These are phyloP conservation scores for Monilinia vaccinii-corymbosi DNA, from an alignment of 2,329 filamentous ascomycete species.

Conservation along the genomic window DNA sequence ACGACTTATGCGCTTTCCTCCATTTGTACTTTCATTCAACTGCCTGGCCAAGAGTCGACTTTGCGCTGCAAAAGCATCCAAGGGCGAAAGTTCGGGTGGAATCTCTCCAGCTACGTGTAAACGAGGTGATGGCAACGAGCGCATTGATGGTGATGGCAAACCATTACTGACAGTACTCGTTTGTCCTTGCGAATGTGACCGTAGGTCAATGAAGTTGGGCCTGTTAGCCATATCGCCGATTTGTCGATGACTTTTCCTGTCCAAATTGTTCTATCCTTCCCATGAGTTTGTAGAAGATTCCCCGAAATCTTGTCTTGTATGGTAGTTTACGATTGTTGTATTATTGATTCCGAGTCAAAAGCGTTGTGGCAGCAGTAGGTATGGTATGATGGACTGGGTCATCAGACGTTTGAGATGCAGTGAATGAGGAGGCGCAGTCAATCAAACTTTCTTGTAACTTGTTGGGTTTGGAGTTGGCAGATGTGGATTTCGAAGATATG, in stretches of 20 bases:
- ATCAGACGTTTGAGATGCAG: neutral
- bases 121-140: constrained; percentile 49
- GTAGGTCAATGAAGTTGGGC: constrained; percentile 27
- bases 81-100: constrained; percentile 82
- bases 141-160: constrained; percentile 17
- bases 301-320: neutral
- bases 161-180: constrained; percentile 17
- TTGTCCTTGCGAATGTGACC: constrained; percentile 26
- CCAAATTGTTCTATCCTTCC: constrained; percentile 1
- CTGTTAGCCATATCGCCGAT: constrained; percentile 22
- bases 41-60: constrained; percentile 80
- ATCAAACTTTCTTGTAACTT: neutral
- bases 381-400: neutral
- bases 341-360: neutral
- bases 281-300: neutral
- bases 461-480: constrained; percentile 3
- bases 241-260: constrained; percentile 2
- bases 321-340: neutral
- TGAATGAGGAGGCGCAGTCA: constrained; percentile 8
- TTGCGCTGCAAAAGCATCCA: constrained; percentile 91
- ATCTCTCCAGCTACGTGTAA: constrained; percentile 70
- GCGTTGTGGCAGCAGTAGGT: constrained; percentile 8
- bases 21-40: constrained; percentile 67
- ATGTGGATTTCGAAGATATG: neutral
- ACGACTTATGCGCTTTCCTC: constrained; percentile 73